Percentiles rank a stretch among this genome's conserved stretches.
These are phyloP conservation scores for Pseudogymnoascus pannorum DNA, from an alignment of 2,329 filamentous ascomycete genomes.

Conservation along the genomic window DNA sequence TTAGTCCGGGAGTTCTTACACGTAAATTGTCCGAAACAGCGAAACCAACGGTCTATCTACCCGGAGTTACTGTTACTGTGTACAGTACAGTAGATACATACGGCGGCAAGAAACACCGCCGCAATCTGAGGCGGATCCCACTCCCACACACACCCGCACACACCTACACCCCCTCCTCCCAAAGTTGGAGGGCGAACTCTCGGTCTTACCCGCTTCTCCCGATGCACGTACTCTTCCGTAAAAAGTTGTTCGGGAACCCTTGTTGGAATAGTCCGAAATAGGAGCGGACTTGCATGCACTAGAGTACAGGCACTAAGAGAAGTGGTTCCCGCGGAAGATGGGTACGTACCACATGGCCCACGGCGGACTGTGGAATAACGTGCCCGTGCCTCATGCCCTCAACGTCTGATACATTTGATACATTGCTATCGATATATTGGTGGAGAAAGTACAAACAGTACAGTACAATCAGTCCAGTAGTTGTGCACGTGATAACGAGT, in stretches of 20 bases:
- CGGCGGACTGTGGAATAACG: background rate
- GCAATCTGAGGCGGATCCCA: background rate
- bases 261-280: background rate
- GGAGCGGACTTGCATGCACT: no score
- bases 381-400: background rate
- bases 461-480: no score
- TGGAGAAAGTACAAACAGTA: background rate
- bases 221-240: background rate
- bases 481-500: background rate
- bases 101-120: no score
- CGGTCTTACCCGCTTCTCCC: background rate
- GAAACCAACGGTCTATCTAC: background rate
- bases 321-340: background rate
- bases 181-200: background rate
- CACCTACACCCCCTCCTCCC: no score
- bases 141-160: no score
- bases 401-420: background rate
- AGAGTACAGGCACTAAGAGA: background rate
- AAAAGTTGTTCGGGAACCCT: constrained; percentile 1
- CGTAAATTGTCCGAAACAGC: background rate
- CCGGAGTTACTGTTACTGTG: no score
- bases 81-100: no score
- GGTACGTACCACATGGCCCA: no score
- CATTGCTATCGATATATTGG: background rate
- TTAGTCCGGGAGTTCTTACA: no score